A percentile compares a stretch with the other conserved stretches of the same genome.
Evolutionary conservation across 306 rosid genomes (phyloP).

Genomic region (Dryas drummondii): DNA sequence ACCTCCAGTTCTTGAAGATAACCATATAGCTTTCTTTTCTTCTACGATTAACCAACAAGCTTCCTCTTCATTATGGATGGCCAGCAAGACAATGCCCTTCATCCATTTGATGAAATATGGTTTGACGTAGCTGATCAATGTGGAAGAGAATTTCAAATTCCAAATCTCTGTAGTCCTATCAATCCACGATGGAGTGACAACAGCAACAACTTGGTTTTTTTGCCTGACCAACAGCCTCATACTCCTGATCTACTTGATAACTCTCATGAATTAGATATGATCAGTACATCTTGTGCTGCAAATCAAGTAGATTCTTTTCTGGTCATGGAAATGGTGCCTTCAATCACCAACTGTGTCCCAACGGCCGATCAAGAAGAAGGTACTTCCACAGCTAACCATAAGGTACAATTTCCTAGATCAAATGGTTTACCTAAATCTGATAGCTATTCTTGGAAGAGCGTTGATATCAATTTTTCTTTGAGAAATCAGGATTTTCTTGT

Average conservation of each 20-base stretch:
- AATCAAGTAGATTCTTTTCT: background rate
- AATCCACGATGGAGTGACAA: background rate
- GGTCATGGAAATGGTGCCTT: slow-evolving; percentile 11
- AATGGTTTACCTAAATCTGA: background rate
- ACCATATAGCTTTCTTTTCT: background rate
- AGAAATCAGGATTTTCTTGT: background rate
- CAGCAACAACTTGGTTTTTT: background rate
- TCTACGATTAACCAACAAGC: background rate
- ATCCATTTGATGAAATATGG: slow-evolving; percentile 1
- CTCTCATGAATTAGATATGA: background rate
- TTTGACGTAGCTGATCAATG: slow-evolving; percentile 15
- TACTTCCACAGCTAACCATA: background rate
- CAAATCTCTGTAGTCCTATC: slow-evolving; percentile 8
- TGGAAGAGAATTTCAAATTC: slow-evolving; percentile 23
- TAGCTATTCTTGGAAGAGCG: too few relatives aligned
- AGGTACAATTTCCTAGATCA: background rate
- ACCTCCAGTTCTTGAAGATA: too few relatives aligned
- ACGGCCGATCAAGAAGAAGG: background rate
- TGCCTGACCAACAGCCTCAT: background rate
- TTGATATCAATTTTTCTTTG: background rate
- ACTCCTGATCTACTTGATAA: background rate
- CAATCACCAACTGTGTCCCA: background rate
- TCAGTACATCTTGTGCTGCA: background rate
- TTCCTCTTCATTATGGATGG: background rate
- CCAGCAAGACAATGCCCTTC: background rate